Conservation (phyloP, 768 basidiomycete genomes). For the Mycena venus region DNA sequence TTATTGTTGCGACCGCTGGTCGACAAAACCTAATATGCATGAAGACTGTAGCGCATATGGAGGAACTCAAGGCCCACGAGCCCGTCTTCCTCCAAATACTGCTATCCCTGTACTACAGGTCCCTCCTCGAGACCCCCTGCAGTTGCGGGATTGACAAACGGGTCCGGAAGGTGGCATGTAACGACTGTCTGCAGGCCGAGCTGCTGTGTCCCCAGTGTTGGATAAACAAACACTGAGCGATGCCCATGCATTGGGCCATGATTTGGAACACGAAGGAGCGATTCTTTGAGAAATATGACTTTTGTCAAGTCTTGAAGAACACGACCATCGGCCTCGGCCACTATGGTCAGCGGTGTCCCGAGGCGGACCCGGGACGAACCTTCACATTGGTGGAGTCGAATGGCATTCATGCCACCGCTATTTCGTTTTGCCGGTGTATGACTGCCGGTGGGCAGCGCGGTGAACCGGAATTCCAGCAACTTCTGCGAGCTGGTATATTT, state of each 20-base stretch:
- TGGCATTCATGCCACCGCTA: constrained; percentile 25
- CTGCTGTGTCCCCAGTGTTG: constrained; percentile 23
- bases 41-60: constrained; percentile 13
- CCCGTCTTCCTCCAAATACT: background rate
- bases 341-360: constrained; percentile 11
- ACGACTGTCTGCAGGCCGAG: constrained; percentile 16
- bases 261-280: constrained; percentile 12
- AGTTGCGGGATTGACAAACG: background rate
- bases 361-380: background rate
- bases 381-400: constrained; percentile 27
- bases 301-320: constrained; percentile 10
- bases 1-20: background rate
- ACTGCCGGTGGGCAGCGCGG: background rate
- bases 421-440: constrained; percentile 23
- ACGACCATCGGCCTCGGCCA: background rate
- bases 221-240: constrained; percentile 9
- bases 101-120: background rate
- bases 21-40: background rate
- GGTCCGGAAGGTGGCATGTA: constrained; percentile 1
- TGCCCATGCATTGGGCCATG: constrained; percentile 22
- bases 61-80: background rate
- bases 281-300: constrained; percentile 14
- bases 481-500: background rate
- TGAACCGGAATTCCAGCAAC: constrained; percentile 16
- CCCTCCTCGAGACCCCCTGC: background rate